Base-by-base conservation (phyloP, 2,329 filamentous ascomycete species). In the Coniochaeta prunicola region DNA sequence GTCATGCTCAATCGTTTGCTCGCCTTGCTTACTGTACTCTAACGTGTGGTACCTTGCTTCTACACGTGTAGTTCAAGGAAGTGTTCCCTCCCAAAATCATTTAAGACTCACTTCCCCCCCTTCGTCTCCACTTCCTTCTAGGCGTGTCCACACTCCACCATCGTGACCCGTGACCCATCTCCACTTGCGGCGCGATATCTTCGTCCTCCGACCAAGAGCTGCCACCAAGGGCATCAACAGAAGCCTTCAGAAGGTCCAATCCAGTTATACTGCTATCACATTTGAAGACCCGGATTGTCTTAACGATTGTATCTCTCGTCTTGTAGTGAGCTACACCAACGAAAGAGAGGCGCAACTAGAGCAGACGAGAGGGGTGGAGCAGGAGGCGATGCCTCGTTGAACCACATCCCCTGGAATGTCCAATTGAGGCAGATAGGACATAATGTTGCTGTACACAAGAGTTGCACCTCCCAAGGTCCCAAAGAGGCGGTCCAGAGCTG, bases 401-500 rank as follows among this genome's bases (percentile, higher is more conserved):
- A 26, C 42, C 10, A 12, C 24, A 26, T 21, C 24, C 24, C 24
- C 13, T 26, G 45, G n/a, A 50, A 17, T 50, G 26, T 17, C 24
- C 10, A 26, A 15, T 1, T 17, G 9, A 17, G 9, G 21, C 45
- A 50, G 17, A 50, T 13, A 56, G 12, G 19, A 21, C 65, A 69
- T 64, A 50, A 85, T 85, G 83, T 71, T 86, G 64, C 70, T 86
- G 50, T 86, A 84, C 67, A 83, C 81, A n/a, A 78, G 76, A 69
- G 70, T 80, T 56, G 82, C 82, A 59, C 70, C 77, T 53, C 80
- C 82, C n/a, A 85, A 84, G 70, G 73, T 76, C 50, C 82, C 82
- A 33, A 86, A 85, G 71, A 78, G 74, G 66, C 77, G 83, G 58
- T 85, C 83, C n/a, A 76, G 82, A 73, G 78, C 80, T 68, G 81